These are phyloP conservation scores for Casuarina glauca DNA, from an alignment of 306 rosid species.

Conservation along the genomic window DNA sequence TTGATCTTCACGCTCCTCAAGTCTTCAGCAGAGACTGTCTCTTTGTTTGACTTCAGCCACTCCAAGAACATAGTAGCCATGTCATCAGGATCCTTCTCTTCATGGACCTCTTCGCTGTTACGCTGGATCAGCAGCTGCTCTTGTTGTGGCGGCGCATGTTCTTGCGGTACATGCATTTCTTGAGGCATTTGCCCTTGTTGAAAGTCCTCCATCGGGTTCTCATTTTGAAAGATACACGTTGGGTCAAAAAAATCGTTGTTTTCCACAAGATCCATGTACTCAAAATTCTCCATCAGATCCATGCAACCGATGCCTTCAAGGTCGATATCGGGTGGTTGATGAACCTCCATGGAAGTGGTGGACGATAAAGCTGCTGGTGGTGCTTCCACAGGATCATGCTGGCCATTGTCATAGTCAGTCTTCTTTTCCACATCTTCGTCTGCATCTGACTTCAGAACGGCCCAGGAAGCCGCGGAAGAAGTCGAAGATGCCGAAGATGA, in stretches of 20 bases:
- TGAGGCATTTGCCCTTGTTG: conserved; percentile 28
- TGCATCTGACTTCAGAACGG: conserved; percentile 51
- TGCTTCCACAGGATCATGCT: conserved; percentile 27
- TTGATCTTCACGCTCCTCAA: conserved; percentile 82
- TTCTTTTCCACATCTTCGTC: conserved; percentile 43
- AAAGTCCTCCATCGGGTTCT: conserved; percentile 45
- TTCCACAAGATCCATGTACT: conserved; percentile 76
- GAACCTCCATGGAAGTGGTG: conserved; percentile 67
- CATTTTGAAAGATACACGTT: conserved; percentile 51
- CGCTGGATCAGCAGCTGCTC: conserved; percentile 17
- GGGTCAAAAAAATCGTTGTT: conserved; percentile 65
- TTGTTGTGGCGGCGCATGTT: conserved; percentile 24
- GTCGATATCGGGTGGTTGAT: conserved; percentile 23
- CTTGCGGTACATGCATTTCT: neutral
- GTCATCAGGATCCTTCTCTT: conserved; percentile 41
- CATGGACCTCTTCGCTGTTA: conserved; percentile 18
- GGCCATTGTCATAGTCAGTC: neutral
- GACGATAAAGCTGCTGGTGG: conserved; percentile 42
- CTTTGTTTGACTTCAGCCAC: conserved; percentile 78
- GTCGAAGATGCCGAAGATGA: conserved; percentile 62
- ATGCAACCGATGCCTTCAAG: conserved; percentile 40
- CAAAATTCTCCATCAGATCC: conserved; percentile 70
- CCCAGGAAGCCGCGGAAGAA: conserved; percentile 77
- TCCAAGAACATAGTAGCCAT: conserved; percentile 88
- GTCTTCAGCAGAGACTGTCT: conserved; percentile 81